phyloP scores from a whole-genome alignment of 2,329 filamentous ascomycete species.

The Claviceps spartinae region DNA sequence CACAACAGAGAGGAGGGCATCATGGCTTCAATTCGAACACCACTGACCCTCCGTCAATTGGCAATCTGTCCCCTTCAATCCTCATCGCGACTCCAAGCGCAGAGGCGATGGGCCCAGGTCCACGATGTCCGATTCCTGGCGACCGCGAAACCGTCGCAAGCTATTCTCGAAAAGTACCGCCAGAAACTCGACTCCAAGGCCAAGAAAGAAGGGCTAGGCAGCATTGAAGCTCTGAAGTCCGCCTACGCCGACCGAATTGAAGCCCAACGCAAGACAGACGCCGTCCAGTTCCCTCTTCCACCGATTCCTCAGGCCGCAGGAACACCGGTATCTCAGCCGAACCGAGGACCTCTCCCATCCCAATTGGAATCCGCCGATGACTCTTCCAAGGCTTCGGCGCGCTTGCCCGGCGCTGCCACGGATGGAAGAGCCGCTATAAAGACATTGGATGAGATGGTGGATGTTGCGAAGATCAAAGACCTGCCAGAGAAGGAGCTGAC shows the following conservation, averaged over 20 bases:
- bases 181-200: conserved; percentile 77
- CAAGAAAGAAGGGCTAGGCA: conserved; percentile 52
- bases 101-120: conserved; percentile 81
- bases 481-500: conserved; percentile 75
- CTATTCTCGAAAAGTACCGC: conserved; percentile 72
- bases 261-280: conserved; percentile 53
- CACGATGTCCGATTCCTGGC: conserved; percentile 84
- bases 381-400: conserved; percentile 6
- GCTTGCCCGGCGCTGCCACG: neutral
- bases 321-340: conserved; percentile 23
- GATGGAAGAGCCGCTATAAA: conserved; percentile 20
- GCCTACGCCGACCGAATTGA: conserved; percentile 78
- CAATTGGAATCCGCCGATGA: conserved; percentile 10
- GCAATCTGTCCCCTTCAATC: conserved; percentile 19
- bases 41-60: conserved; percentile 33
- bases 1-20: neutral
- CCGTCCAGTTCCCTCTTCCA: conserved; percentile 31
- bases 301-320: conserved; percentile 23
- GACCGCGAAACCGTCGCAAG: conserved; percentile 55
- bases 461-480: conserved; percentile 60
- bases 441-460: conserved; percentile 44
- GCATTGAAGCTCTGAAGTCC: conserved; percentile 63
- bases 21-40: conserved; percentile 37
- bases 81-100: conserved; percentile 27
- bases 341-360: conserved; percentile 18